Evolutionary conservation across 306 rosid species (phyloP).

Genomic region (Sphenostylis stenocarpa): DNA sequence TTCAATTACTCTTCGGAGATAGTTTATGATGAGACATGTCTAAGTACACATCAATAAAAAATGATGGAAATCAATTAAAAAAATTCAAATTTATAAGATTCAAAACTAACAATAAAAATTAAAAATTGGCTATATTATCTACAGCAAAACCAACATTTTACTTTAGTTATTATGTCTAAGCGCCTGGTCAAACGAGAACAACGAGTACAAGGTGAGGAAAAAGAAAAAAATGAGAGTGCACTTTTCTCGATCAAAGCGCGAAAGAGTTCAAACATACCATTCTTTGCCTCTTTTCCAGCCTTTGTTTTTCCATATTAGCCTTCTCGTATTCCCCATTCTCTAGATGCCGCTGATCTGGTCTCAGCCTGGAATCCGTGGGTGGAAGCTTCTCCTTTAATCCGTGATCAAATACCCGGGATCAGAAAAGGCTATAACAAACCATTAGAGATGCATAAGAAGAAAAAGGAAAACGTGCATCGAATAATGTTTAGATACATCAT

Average conservation of each 20-base stretch:
- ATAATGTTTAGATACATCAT: constrained; percentile 43
- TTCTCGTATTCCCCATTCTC: constrained; percentile 97
- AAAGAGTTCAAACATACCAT: constrained; percentile 62
- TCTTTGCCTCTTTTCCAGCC: constrained; percentile 94
- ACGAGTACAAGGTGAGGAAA: background rate
- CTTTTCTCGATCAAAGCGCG: background rate
- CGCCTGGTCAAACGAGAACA: background rate
- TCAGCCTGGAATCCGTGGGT: constrained; percentile 95
- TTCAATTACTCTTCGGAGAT: background rate
- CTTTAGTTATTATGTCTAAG: background rate
- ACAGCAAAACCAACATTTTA: background rate
- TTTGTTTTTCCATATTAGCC: constrained; percentile 89
- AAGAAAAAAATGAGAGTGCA: background rate
- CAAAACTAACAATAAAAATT: background rate
- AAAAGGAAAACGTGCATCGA: constrained; percentile 41
- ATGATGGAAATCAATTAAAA: background rate
- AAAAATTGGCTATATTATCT: background rate
- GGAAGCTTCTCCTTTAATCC: constrained; percentile 99
- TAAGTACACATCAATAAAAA: background rate
- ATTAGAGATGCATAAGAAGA: constrained; percentile 55
- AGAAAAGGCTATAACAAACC: constrained; percentile 68
- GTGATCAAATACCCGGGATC: constrained; percentile 87
- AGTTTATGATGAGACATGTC: background rate
- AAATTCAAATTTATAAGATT: background rate
- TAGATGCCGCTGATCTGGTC: constrained; percentile 96